Percentiles rank a stretch among this genome's conserved stretches.
These are phyloP conservation scores for Monilinia fructicola DNA, from an alignment of 2,329 filamentous ascomycete species.

Conservation along the genomic window DNA sequence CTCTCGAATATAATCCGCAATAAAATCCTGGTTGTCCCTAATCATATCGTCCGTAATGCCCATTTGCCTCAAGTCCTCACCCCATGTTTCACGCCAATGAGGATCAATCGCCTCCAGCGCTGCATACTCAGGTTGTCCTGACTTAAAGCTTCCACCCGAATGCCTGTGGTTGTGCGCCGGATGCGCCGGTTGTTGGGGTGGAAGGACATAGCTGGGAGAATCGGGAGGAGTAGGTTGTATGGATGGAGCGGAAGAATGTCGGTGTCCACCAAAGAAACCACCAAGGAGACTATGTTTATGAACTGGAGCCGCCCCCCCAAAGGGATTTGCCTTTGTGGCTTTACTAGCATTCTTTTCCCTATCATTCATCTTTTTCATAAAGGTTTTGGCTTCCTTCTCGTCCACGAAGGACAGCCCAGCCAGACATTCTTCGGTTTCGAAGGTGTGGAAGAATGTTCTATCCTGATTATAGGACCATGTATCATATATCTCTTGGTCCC, in stretches of 20 bases:
- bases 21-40: conserved; percentile 67
- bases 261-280: conserved; percentile 58
- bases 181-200: conserved; percentile 31
- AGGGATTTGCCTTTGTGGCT: conserved; percentile 76
- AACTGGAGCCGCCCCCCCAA: conserved; percentile 52
- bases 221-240: conserved; percentile 53
- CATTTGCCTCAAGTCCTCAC: conserved; percentile 61
- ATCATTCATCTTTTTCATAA: conserved; percentile 96
- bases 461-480: conserved; percentile 95
- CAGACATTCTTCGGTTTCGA: conserved; percentile 89
- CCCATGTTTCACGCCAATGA: conserved; percentile 64
- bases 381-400: conserved; percentile 95
- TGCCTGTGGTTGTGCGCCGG: conserved; percentile 39
- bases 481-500: conserved; percentile 98
- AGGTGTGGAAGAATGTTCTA: conserved; percentile 95
- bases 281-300: conserved; percentile 53
- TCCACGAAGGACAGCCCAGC: conserved; percentile 91
- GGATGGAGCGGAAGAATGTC: conserved; percentile 55
- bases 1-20: conserved; percentile 62
- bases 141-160: conserved; percentile 51
- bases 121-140: conserved; percentile 57
- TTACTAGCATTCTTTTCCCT: conserved; percentile 94
- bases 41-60: conserved; percentile 67
- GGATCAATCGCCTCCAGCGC: conserved; percentile 64
- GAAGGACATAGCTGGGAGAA: conserved; percentile 49